Conservation (phyloP, 768 basidiomycete species). For the Suillus placidus region DNA sequence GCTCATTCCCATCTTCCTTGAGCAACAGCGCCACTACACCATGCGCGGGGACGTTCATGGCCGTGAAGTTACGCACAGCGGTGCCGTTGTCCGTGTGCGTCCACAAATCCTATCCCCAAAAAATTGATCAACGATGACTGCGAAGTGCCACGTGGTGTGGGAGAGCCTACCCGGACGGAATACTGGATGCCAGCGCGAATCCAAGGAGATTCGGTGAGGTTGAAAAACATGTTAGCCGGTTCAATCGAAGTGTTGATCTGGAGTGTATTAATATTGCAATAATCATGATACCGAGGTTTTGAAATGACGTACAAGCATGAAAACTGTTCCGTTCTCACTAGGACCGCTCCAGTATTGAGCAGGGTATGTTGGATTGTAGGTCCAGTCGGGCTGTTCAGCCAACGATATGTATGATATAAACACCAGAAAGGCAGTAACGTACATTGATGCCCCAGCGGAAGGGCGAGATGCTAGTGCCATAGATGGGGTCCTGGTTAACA, state of each 20-base stretch:
- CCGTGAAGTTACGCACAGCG: conserved; percentile 56
- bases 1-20: conserved; percentile 69
- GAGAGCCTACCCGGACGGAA: conserved; percentile 51
- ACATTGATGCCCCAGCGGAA: conserved; percentile 72
- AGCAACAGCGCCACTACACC: conserved; percentile 67
- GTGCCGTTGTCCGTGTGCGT: conserved; percentile 70
- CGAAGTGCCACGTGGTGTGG: neutral
- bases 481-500: conserved; percentile 66
- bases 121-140: neutral
- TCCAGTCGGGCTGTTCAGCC: conserved; percentile 37
- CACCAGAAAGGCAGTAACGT: conserved; percentile 21
- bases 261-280: neutral
- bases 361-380: conserved; percentile 47
- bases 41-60: conserved; percentile 55
- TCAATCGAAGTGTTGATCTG: conserved; percentile 61
- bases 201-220: conserved; percentile 70
- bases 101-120: conserved; percentile 61
- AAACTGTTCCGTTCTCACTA: conserved; percentile 60
- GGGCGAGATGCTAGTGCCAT: conserved; percentile 64
- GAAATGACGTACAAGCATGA: conserved; percentile 58
- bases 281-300: neutral
- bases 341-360: conserved; percentile 72
- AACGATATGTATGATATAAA: neutral
- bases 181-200: conserved; percentile 67
- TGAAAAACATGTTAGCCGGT: conserved; percentile 60